Percentiles rank a stretch among this genome's conserved stretches.
These are phyloP conservation scores for Penicillium rolfsii DNA, from an alignment of 2,329 filamentous ascomycete genomes.

Conservation along the genomic window DNA sequence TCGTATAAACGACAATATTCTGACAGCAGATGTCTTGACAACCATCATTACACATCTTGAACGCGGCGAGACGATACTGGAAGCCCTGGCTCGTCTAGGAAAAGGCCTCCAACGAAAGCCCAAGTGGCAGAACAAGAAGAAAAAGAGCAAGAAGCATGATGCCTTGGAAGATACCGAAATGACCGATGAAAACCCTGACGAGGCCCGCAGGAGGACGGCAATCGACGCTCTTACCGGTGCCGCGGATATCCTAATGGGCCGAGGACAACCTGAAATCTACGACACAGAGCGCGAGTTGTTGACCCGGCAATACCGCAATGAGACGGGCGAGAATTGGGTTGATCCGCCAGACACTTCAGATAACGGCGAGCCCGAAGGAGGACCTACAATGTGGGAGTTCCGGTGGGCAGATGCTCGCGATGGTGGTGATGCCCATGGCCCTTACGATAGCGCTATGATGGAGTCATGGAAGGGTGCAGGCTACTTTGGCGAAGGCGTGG, in stretches of 20 bases:
- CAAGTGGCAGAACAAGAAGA: constrained; percentile 64
- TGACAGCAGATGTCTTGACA: constrained; percentile 73
- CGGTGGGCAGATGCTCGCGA: constrained; percentile 89
- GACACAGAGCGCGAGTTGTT: constrained; percentile 83
- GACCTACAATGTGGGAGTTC: constrained; percentile 75
- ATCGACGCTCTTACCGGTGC: constrained; percentile 86
- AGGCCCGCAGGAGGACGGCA: constrained; percentile 68
- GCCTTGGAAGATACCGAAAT: constrained; percentile 67
- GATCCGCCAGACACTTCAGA: constrained; percentile 46
- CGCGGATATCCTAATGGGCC: constrained; percentile 80
- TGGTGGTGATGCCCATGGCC: constrained; percentile 76
- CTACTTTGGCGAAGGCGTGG: constrained; percentile 87
- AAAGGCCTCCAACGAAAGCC: constrained; percentile 64
- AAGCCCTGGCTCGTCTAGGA: constrained; percentile 81
- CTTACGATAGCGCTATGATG: constrained; percentile 85
- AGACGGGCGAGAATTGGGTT: constrained; percentile 86
- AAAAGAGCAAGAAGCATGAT: constrained; percentile 53
- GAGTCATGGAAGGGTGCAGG: constrained; percentile 87
- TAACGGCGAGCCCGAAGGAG: constrained; percentile 38
- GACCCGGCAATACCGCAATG: constrained; percentile 77
- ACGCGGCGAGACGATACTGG: constrained; percentile 80
- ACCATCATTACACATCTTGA: constrained; percentile 74
- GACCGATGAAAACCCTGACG: constrained; percentile 70
- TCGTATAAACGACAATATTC: constrained; percentile 72
- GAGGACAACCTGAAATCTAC: constrained; percentile 88